A percentile compares a stretch with the other conserved stretches of the same genome.
phyloP scores from a whole-genome alignment of 495 filamentous ascomycete species.

The Staphylotrichum tortipilum region DNA sequence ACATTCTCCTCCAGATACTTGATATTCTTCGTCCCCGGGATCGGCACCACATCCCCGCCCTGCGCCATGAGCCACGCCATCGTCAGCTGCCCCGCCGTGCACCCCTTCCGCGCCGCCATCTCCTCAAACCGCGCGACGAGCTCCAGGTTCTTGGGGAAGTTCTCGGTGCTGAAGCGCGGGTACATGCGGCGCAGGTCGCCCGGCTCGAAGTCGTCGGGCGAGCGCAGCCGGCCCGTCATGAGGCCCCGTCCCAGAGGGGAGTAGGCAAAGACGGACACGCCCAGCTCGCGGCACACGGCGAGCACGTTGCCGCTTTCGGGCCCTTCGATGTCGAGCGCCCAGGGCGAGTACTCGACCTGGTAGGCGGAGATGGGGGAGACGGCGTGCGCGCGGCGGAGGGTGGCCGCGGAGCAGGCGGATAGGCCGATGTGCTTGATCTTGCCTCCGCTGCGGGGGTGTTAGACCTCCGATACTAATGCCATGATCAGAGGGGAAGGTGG shows the following conservation, averaged over 20 bases:
- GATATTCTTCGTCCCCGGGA: conserved; percentile 50
- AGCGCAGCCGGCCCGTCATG: conserved; percentile 31
- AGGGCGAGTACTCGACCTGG: conserved; percentile 43
- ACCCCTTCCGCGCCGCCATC: conserved; percentile 41
- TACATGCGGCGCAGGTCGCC: conserved; percentile 30
- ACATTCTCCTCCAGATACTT: conserved; percentile 52
- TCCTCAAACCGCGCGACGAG: conserved; percentile 40
- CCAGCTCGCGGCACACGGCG: conserved; percentile 39
- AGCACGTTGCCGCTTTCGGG: conserved; percentile 27
- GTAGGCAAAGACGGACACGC: conserved; percentile 39
- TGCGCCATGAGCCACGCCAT: conserved; percentile 52
- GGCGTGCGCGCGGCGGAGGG: conserved; percentile 32
- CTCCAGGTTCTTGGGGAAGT: conserved; percentile 46
- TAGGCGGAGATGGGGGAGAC: conserved; percentile 32
- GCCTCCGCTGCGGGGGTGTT: conserved; percentile 22
- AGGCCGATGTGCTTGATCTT: conserved; percentile 48
- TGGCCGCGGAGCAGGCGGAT: conserved; percentile 28
- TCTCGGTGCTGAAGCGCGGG: conserved; percentile 43
- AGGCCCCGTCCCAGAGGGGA: conserved; percentile 43
- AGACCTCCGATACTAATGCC: too few relatives aligned
- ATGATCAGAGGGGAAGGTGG: not conserved
- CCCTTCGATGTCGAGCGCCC: conserved; percentile 36
- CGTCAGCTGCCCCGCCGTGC: conserved; percentile 41
- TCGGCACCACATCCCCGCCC: conserved; percentile 46
- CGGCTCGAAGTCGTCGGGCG: conserved; percentile 29